phyloP scores from a whole-genome alignment of 2,329 filamentous ascomycete species.

The Fusarium sp. region DNA sequence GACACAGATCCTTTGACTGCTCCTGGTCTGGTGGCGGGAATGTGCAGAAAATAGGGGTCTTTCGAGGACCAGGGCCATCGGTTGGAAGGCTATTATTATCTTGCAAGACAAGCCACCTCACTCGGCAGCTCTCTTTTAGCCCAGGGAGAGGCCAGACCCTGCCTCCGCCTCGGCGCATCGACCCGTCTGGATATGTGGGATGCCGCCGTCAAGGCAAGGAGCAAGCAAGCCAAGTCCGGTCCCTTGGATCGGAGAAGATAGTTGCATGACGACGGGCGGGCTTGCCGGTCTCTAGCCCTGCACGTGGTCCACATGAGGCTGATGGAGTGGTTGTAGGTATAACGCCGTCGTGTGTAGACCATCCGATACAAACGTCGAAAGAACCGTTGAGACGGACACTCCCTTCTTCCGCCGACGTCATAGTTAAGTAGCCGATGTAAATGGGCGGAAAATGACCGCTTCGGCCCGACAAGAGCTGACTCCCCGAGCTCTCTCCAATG shows the following conservation, averaged over 20 bases:
- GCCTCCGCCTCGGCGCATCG: constrained; percentile 14
- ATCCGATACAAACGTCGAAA: not conserved
- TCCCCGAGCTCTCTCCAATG: not conserved
- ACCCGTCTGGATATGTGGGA: constrained; percentile 11
- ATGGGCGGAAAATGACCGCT: not conserved
- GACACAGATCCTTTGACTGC: not conserved
- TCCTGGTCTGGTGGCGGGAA: constrained; percentile 9
- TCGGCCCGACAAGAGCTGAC: not conserved
- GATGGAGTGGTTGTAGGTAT: constrained; percentile 1
- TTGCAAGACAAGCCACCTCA: not conserved
- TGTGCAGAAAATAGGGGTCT: constrained; percentile 12
- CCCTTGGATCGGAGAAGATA: constrained; percentile 10
- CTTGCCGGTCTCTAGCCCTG: constrained; percentile 17
- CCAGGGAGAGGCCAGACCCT: not conserved
- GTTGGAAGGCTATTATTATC: constrained; percentile 31
- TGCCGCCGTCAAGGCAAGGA: constrained; percentile 7
- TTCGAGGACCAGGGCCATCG: not conserved
- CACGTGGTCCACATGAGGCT: constrained; percentile 26
- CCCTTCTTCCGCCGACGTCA: constrained; percentile 11
- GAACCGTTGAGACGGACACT: not conserved
- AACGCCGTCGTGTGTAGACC: not conserved
- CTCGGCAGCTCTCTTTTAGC: not conserved
- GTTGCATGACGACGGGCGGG: constrained; percentile 7
- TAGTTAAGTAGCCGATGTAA: not conserved
- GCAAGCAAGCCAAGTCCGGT: not conserved